phyloP scores from a whole-genome alignment of 2,329 filamentous ascomycete species.

The Exophiala xenobiotica region DNA sequence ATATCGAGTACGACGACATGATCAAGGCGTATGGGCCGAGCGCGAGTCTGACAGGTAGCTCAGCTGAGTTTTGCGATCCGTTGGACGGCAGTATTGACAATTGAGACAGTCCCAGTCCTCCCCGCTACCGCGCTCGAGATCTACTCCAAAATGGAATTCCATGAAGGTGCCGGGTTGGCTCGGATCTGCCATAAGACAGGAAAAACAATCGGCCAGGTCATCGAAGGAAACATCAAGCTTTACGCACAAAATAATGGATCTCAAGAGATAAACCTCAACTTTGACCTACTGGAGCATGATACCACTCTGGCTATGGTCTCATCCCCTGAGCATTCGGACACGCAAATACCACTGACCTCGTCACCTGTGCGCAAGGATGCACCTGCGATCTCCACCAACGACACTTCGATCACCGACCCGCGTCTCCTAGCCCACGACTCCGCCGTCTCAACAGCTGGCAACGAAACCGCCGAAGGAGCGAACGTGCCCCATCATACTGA shows the following conservation, averaged over 20 bases:
- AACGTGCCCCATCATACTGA: neutral
- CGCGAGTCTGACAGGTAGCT: constrained; percentile 6
- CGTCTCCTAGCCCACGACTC: too few species aligned
- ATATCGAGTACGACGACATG: constrained; percentile 17
- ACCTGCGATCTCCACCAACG: too few species aligned
- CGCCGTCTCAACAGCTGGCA: too few species aligned
- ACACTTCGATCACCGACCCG: too few species aligned
- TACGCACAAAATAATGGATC: neutral
- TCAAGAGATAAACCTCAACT: too few species aligned
- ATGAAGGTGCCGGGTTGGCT: neutral
- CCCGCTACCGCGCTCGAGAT: constrained; percentile 8
- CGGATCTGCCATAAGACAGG: neutral
- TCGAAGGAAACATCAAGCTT: constrained; percentile 3
- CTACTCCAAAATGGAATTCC: constrained; percentile 10
- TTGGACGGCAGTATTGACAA: neutral
- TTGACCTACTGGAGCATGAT: too few species aligned
- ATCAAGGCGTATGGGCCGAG: neutral
- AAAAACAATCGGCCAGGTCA: constrained; percentile 2
- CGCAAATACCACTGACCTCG: too few species aligned
- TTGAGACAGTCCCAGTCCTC: constrained; percentile 10
- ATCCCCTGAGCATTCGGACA: neutral
- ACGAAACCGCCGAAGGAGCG: neutral
- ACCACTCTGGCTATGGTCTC: too few species aligned
- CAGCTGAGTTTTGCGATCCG: neutral
- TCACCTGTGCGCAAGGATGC: too few species aligned